These are phyloP conservation scores for Aureobasidium lini DNA, from an alignment of 2,329 filamentous ascomycete species.

Conservation along the genomic window DNA sequence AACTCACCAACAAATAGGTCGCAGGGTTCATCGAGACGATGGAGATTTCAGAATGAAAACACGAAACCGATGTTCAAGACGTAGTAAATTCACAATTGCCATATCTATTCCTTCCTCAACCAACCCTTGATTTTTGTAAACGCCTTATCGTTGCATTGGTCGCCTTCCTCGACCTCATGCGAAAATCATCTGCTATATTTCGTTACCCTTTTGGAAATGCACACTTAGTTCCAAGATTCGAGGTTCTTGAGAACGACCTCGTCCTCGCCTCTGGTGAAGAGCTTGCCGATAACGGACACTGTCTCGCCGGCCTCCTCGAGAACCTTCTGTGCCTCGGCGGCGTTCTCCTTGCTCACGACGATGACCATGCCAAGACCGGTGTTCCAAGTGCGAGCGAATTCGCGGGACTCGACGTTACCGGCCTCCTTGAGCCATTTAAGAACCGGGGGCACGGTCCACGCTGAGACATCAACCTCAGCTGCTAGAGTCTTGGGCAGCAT, in stretches of 20 bases:
- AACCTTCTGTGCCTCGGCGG: conserved; percentile 50
- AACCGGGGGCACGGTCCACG: conserved; percentile 70
- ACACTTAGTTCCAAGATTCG: conserved; percentile 11
- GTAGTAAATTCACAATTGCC: not conserved
- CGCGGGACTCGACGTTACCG: conserved; percentile 62
- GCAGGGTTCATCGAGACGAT: not conserved
- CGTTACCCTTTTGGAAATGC: not conserved
- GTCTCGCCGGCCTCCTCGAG: conserved; percentile 65
- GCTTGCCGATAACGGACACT: conserved; percentile 66
- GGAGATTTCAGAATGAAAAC: not conserved
- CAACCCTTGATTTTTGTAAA: conserved; percentile 5
- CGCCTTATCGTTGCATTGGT: not conserved
- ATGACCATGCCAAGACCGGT: conserved; percentile 91
- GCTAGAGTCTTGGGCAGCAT: conserved; percentile 76
- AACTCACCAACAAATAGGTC: not conserved
- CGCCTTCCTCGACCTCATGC: not conserved
- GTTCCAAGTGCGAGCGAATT: conserved; percentile 94
- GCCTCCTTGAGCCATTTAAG: conserved; percentile 78
- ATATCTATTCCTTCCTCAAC: conserved; percentile 5
- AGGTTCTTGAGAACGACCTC: conserved; percentile 12
- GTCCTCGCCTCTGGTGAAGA: conserved; percentile 49
- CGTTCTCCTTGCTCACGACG: conserved; percentile 62
- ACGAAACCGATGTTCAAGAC: not conserved
- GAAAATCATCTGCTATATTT: not conserved
- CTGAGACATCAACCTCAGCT: conserved; percentile 69